Conservation (phyloP, 2,329 filamentous ascomycete genomes). For the Curvularia sp. region DNA sequence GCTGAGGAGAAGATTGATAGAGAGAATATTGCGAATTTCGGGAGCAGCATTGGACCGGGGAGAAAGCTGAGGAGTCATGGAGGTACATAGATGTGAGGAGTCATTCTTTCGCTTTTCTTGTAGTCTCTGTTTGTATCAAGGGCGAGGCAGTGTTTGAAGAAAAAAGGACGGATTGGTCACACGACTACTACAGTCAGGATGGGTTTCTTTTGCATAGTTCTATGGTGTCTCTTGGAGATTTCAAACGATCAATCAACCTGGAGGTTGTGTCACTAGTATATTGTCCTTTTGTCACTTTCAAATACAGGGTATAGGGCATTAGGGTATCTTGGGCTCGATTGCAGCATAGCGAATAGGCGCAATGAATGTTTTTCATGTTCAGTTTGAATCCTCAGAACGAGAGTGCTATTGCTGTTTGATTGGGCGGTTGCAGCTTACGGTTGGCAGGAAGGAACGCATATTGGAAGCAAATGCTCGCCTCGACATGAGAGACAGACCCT, state of each 20-base stretch:
- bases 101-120: background rate
- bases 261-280: background rate
- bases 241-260: background rate
- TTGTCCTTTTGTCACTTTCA: background rate
- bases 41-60: conserved; percentile 50
- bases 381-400: background rate
- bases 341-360: background rate
- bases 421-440: background rate
- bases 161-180: background rate
- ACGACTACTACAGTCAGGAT: background rate
- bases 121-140: background rate
- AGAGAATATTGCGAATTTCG: conserved; percentile 53
- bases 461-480: background rate
- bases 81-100: conserved; percentile 17
- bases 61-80: conserved; percentile 52
- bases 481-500: no score
- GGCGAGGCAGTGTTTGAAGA: background rate
- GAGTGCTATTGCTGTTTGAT: background rate
- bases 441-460: background rate
- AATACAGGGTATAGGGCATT: background rate
- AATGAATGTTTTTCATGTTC: background rate
- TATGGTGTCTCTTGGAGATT: background rate
- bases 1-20: conserved; percentile 48
- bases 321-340: background rate
- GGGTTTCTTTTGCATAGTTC: background rate